A percentile compares a stretch with the other conserved stretches of the same genome.
These are phyloP conservation scores for Eimeria tenella DNA, from an alignment of 169 alveolate species.

Conservation along the genomic window DNA sequence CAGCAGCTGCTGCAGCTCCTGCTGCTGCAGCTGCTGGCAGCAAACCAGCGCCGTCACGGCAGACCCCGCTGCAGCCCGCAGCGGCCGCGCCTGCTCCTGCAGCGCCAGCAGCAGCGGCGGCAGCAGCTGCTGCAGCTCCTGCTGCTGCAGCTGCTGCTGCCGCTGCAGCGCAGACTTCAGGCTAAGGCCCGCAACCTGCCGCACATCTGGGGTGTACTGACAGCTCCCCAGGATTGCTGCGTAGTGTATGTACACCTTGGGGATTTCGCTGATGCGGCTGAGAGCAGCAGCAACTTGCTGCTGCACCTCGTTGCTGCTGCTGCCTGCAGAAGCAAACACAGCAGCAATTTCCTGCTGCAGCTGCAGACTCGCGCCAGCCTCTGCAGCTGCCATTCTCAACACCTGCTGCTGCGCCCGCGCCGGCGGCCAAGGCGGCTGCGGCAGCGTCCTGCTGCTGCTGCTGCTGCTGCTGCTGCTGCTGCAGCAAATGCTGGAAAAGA, in stretches of 20 bases:
- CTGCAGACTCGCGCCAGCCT: conserved; percentile 30
- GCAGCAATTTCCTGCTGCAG: no score
- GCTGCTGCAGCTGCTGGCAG: conserved; percentile 81
- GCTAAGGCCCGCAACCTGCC: conserved; percentile 89
- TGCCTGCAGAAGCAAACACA: background rate
- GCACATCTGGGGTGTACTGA: conserved; percentile 79
- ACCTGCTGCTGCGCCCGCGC: no score
- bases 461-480: no score
- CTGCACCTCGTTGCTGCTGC: background rate
- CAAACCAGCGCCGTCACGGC: conserved; percentile 85
- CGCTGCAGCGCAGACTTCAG: conserved; percentile 80
- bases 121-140: background rate
- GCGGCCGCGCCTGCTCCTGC: conserved; percentile 30
- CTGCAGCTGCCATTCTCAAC: no score
- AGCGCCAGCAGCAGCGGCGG: background rate
- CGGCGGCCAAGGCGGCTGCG: no score
- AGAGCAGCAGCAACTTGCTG: background rate
- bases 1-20: conserved; percentile 14
- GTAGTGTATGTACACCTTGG: background rate
- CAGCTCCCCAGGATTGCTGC: background rate
- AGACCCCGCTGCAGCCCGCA: conserved; percentile 87
- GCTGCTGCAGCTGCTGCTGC: conserved; percentile 7
- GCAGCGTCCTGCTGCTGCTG: no score
- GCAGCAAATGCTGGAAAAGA: no score
- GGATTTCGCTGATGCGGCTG: background rate